Evolutionary conservation across 1,284 basidiomycete genomes (phyloP).

Genomic region (Hypsizygus ulmarius): DNA sequence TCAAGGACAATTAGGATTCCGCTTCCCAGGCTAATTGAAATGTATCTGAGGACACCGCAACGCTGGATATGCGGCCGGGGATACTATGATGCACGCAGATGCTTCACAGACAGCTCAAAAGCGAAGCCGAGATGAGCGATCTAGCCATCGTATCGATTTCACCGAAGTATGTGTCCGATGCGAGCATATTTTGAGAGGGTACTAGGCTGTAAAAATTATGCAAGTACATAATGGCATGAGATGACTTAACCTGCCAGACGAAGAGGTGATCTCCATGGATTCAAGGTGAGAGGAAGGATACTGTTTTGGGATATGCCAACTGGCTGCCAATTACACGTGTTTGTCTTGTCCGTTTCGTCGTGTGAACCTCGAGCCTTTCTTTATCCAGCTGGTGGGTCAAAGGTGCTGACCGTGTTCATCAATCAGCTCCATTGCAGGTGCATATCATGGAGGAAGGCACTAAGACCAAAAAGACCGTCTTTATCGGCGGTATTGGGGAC

Average conservation of each 20-base stretch:
- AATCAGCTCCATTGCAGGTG: neutral
- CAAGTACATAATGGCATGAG: neutral
- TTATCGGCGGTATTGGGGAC: constrained; percentile 73
- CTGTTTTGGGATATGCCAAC: constrained; percentile 11
- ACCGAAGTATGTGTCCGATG: too few species aligned
- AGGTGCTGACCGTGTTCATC: neutral
- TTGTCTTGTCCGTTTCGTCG: constrained; percentile 31
- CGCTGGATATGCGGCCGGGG: too few species aligned
- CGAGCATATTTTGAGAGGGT: too few species aligned
- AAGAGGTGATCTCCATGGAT: neutral
- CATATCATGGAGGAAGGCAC: constrained; percentile 70
- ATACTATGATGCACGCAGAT: too few species aligned
- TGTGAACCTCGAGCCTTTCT: constrained; percentile 36
- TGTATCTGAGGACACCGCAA: constrained; percentile 2
- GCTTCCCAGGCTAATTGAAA: constrained; percentile 22
- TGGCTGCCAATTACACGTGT: constrained; percentile 24
- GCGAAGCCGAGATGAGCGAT: too few species aligned
- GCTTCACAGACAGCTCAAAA: too few species aligned
- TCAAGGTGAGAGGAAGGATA: constrained; percentile 14
- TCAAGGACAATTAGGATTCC: constrained; percentile 16
- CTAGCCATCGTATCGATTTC: too few species aligned
- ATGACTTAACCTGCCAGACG: constrained; percentile 2
- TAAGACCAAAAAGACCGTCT: constrained; percentile 78
- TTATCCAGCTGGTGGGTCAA: constrained; percentile 8
- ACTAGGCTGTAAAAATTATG: too few species aligned